A percentile compares a stretch with the other conserved stretches of the same genome.
phyloP scores from a whole-genome alignment of 305 asterid species.

The Fraxinus sp. region DNA sequence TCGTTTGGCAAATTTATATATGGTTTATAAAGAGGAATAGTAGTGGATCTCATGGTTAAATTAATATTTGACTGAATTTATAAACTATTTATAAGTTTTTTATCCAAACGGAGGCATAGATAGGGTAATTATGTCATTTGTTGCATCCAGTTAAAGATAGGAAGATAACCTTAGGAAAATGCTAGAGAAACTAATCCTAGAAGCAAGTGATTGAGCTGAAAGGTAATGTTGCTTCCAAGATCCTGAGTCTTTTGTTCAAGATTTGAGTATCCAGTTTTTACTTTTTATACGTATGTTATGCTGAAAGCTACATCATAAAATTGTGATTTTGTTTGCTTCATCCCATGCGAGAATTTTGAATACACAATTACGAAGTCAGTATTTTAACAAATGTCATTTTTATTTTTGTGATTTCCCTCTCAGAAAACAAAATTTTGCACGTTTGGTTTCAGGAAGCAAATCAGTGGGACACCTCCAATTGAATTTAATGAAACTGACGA shows the following conservation, averaged over 20 bases:
- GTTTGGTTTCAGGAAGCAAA: constrained; percentile 48
- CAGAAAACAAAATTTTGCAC: neutral
- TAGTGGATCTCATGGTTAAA: neutral
- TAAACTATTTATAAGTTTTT: no score
- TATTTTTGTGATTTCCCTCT: neutral
- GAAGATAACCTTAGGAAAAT: neutral
- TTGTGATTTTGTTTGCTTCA: neutral
- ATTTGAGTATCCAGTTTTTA: neutral
- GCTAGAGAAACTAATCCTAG: neutral
- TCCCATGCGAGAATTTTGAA: neutral
- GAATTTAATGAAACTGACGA: constrained; percentile 60
- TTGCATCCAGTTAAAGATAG: neutral
- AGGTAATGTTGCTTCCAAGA: neutral
- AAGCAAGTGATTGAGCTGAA: neutral
- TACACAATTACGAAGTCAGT: neutral
- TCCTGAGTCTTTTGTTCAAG: neutral
- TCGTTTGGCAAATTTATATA: neutral
- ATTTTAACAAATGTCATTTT: neutral
- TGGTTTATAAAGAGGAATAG: neutral
- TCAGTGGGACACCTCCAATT: constrained; percentile 37
- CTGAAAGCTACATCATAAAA: neutral
- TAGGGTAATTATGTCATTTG: neutral
- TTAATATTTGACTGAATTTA: neutral
- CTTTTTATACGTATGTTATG: neutral
- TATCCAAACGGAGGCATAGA: neutral